Base-by-base conservation (phyloP, 2,329 filamentous ascomycete species). In the Fusarium odoratissimum region DNA sequence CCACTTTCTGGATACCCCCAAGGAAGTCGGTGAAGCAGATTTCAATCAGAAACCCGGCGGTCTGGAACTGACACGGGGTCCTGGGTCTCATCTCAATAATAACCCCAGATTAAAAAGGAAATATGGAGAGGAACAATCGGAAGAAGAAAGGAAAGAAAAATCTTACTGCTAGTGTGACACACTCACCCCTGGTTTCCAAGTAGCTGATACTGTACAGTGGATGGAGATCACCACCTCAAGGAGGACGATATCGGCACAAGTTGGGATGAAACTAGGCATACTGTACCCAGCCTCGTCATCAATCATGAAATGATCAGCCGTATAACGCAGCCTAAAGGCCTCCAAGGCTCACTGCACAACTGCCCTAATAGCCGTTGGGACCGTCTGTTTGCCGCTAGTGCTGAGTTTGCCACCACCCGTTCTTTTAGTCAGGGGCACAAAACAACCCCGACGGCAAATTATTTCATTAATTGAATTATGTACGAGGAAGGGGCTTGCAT, bases 321-420 rank as follows among this genome's bases (percentile, higher is more conserved):
- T 49, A 37, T 13, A 23, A 17, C 45, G n/a, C 38, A 41, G 38
- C 38, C 38, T 10, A 52, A 52, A n/a, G 33, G 49, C 49, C 41
- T 21, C 31, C 54, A 28, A 57, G 55, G 31, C 55, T 49, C 41
- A 35, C 40, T 30, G 55, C 6, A n/a, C 23, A 13, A 28, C 37
- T 56, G 57, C 59, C 62, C 70, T 75, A 76, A 75, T 49, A 44
- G 51, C 75, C 74, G 75, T 76, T 77, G 60, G 64, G 64, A 62
- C 68, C 46, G 67, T 38, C 60, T 69, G 65, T 67, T 59, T 65
- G 49, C 75, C 72, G 74, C 70, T 77, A 77, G 74, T 58, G 52
- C 67, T 41, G 69, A 75, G 65, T 70, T 74, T 73, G 73, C 73
- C 74, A 77, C 75, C 75, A 75, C 71, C 64, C 73, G 75, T 57